Percentiles rank a stretch among this genome's conserved stretches.
phyloP scores from a whole-genome alignment of 1,139 yeast genomes.

The Geotrichum fermentans region DNA sequence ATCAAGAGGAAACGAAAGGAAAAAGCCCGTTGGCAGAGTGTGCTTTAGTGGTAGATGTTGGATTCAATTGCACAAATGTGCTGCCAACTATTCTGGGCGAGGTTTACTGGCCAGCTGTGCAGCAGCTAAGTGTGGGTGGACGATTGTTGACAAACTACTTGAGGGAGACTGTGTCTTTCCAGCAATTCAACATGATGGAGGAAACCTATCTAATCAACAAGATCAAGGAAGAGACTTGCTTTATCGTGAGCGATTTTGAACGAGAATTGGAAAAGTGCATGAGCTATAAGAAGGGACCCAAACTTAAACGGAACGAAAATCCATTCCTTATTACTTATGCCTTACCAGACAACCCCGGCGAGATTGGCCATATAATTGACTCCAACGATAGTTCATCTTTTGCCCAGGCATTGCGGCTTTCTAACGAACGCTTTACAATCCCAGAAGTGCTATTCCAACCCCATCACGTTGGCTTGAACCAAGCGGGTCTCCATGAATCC shows the following conservation, averaged over 20 bases:
- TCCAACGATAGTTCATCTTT: conserved; percentile 41
- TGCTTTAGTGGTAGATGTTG: conserved; percentile 78
- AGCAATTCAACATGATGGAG: conserved; percentile 91
- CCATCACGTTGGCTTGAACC: conserved; percentile 68
- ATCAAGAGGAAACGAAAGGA: conserved; percentile 3
- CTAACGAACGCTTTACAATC: conserved; percentile 79
- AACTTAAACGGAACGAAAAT: conserved; percentile 5
- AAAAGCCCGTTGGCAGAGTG: conserved; percentile 48
- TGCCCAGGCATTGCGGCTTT: conserved; percentile 60
- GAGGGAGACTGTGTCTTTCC: conserved; percentile 77
- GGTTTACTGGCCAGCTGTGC: conserved; percentile 72
- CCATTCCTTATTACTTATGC: conserved; percentile 18
- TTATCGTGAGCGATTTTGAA: conserved; percentile 63
- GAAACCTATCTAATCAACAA: conserved; percentile 81
- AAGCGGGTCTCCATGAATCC: conserved; percentile 69
- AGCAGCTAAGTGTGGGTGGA: conserved; percentile 79
- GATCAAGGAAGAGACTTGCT: conserved; percentile 78
- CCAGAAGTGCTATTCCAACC: conserved; percentile 91
- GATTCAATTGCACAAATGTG: conserved; percentile 83
- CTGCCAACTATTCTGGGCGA: conserved; percentile 78
- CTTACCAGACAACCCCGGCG: conserved; percentile 20
- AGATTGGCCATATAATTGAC: conserved; percentile 16
- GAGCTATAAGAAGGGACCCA: conserved; percentile 19
- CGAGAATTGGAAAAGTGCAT: conserved; percentile 44
- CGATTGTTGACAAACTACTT: conserved; percentile 74